Evolutionary conservation across 352 stramenopile species (phyloP).

Genomic region (Globisporangium nodosum): DNA sequence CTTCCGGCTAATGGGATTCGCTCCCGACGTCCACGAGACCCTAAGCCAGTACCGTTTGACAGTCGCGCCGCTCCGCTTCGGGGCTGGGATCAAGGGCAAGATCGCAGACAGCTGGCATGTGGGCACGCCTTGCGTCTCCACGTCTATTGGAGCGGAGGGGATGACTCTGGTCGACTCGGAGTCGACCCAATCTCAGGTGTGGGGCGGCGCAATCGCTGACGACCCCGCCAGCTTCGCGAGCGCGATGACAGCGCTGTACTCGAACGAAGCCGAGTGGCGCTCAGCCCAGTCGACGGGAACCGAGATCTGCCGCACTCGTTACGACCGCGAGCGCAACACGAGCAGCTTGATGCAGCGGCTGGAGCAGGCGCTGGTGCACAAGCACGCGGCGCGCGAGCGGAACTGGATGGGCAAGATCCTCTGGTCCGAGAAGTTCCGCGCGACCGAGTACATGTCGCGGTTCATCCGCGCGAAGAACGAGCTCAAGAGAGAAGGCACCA

Average conservation of each 20-base stretch:
- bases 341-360: constrained; percentile 45
- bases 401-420: constrained; percentile 82
- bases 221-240: constrained; percentile 32
- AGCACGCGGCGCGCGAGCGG: constrained; percentile 16
- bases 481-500: neutral
- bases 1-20: constrained; percentile 79
- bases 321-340: constrained; percentile 44
- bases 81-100: constrained; percentile 94
- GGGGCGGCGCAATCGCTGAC: constrained; percentile 54
- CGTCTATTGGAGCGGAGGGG: constrained; percentile 85
- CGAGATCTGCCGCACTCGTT: constrained; percentile 28
- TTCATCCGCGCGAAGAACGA: constrained; percentile 78
- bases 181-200: constrained; percentile 10
- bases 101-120: constrained; percentile 91
- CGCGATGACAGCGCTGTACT: constrained; percentile 43
- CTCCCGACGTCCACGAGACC: constrained; percentile 62
- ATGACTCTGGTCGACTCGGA: constrained; percentile 28
- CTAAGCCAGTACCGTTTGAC: constrained; percentile 66
- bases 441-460: constrained; percentile 82
- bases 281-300: constrained; percentile 24
- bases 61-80: constrained; percentile 90
- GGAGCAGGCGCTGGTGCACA: constrained; percentile 29
- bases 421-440: constrained; percentile 77
- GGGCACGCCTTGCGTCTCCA: constrained; percentile 88
- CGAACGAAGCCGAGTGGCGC: constrained; percentile 31